These are phyloP conservation scores for Besnoitia besnoiti DNA, from an alignment of 169 alveolate species.

Conservation along the genomic window DNA sequence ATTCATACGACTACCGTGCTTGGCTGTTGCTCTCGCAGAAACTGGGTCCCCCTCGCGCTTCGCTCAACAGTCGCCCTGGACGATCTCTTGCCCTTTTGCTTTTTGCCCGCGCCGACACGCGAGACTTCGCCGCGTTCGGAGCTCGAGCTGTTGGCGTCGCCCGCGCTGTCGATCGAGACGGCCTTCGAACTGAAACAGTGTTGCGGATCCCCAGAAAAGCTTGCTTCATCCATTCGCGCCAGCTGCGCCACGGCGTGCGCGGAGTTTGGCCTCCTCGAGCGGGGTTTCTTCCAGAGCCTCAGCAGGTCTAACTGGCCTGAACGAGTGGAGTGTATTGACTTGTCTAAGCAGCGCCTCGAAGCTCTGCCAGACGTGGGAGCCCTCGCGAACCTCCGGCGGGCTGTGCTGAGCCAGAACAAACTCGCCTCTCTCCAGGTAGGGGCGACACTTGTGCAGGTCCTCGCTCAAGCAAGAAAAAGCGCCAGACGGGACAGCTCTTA, in stretches of 20 bases:
- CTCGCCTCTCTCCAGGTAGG: conserved; percentile 51
- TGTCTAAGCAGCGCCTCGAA: conserved; percentile 41
- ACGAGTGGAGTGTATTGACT: conserved; percentile 43
- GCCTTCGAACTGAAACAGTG: not conserved
- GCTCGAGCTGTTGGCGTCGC: not conserved
- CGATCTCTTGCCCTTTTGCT: conserved; percentile 8
- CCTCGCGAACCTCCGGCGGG: conserved; percentile 36
- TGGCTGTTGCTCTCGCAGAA: not conserved
- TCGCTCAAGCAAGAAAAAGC: too few species aligned
- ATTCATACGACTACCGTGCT: too few species aligned
- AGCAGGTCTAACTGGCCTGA: conserved; percentile 54
- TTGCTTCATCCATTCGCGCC: not conserved
- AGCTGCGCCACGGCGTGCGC: not conserved
- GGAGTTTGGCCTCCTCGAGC: not conserved
- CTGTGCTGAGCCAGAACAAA: conserved; percentile 49
- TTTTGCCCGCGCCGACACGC: not conserved
- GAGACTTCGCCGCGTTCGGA: not conserved
- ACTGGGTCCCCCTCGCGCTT: not conserved
- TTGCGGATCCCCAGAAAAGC: not conserved
- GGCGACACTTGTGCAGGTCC: too few species aligned
- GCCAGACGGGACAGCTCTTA: too few species aligned
- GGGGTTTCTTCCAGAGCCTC: not conserved
- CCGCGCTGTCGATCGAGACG: not conserved
- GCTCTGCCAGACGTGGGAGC: conserved; percentile 33
- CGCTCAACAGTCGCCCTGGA: not conserved